phyloP scores from a whole-genome alignment of 495 filamentous ascomycete genomes.

The Trichoderma asperelloides region DNA sequence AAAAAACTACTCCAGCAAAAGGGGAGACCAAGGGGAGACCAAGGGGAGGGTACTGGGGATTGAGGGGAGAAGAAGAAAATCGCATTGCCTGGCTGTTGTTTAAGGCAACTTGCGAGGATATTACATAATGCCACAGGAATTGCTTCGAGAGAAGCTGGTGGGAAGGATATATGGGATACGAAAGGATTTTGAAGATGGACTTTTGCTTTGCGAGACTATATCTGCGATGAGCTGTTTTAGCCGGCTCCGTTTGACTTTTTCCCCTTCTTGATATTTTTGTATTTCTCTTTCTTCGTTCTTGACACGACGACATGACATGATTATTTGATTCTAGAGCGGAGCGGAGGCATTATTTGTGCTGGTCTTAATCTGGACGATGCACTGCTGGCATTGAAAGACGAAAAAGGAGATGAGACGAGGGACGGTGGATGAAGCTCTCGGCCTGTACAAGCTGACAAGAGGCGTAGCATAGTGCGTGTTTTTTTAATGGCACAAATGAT shows the following conservation, averaged over 20 bases:
- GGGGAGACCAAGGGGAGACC: background rate
- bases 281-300: background rate
- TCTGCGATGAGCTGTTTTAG: background rate
- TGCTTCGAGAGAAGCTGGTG: background rate
- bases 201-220: slow-evolving; percentile 1
- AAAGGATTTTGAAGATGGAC: background rate
- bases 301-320: slow-evolving; percentile 11
- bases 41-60: background rate
- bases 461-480: background rate
- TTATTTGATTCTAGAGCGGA: slow-evolving; percentile 8
- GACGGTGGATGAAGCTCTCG: background rate
- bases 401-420: background rate
- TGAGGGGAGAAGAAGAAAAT: background rate
- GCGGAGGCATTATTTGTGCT: background rate
- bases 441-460: background rate
- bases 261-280: background rate
- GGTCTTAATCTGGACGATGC: background rate
- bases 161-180: slow-evolving; percentile 1
- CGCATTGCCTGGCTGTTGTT: background rate
- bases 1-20: background rate
- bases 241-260: background rate
- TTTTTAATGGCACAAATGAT: background rate
- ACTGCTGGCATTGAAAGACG: background rate
- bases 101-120: background rate
- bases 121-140: slow-evolving; percentile 5